phyloP scores from a whole-genome alignment of 768 basidiomycete species.

The Suillus bovinus region DNA sequence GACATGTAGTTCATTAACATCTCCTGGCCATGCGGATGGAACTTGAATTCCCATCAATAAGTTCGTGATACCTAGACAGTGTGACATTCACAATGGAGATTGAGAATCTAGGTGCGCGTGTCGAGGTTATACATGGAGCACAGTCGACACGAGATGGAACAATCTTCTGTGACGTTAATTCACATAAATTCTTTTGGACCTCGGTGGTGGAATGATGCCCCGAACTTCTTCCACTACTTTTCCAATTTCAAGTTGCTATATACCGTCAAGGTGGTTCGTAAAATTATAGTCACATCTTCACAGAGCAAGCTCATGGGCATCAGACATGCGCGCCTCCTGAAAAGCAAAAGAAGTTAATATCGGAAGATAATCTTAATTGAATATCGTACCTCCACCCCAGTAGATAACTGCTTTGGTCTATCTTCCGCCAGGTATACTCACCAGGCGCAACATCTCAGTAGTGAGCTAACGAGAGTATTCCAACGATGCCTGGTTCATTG shows the following conservation, averaged over 20 bases:
- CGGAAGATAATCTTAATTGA: not conserved
- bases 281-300: slow-evolving; percentile 42
- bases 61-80: slow-evolving; percentile 27
- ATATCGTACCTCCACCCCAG: slow-evolving; percentile 2
- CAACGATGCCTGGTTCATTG: slow-evolving; percentile 46
- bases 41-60: slow-evolving; percentile 11
- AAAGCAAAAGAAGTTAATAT: not conserved
- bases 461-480: slow-evolving; percentile 29
- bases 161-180: slow-evolving; percentile 31
- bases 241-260: slow-evolving; percentile 52
- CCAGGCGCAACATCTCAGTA: slow-evolving; percentile 28
- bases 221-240: slow-evolving; percentile 47
- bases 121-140: slow-evolving; percentile 57
- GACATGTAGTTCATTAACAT: not conserved
- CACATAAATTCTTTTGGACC: not conserved
- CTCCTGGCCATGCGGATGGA: not conserved
- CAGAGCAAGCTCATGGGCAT: slow-evolving; percentile 18
- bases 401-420: slow-evolving; percentile 15
- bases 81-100: slow-evolving; percentile 52
- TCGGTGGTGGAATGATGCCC: not conserved
- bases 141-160: slow-evolving; percentile 44
- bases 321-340: not conserved
- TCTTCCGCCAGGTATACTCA: slow-evolving; percentile 18
- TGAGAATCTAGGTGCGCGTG: slow-evolving; percentile 62
- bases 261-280: slow-evolving; percentile 57